Conservation (phyloP, 768 basidiomycete genomes). For the Tylopilus rubrobrunneus region DNA sequence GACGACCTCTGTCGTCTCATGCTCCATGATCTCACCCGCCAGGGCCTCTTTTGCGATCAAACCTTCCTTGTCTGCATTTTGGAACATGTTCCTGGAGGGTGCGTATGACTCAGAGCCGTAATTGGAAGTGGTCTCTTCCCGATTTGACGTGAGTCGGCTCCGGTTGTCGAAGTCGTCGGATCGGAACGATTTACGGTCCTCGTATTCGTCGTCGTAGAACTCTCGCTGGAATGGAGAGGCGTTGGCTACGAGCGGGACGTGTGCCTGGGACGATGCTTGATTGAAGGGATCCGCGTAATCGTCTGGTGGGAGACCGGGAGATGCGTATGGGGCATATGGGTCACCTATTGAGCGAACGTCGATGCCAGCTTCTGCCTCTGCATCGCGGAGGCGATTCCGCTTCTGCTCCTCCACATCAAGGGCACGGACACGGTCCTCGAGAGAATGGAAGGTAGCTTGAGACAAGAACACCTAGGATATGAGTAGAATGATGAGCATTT, state of each 20-base stretch:
- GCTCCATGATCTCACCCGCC: conserved; percentile 79
- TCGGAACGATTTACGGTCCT: conserved; percentile 76
- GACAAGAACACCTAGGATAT: no score
- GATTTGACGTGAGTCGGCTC: conserved; percentile 41
- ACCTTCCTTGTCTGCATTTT: conserved; percentile 70
- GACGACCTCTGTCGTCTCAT: no score
- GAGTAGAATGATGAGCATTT: conserved; percentile 37
- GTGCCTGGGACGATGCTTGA: conserved; percentile 45
- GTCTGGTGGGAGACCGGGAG: conserved; percentile 43
- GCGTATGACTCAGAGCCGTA: no score
- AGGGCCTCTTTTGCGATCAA: conserved; percentile 78
- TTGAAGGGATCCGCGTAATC: conserved; percentile 26
- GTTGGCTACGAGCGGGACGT: not conserved
- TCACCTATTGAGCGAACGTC: conserved; percentile 52
- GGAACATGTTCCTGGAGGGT: conserved; percentile 88
- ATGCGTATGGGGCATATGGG: conserved; percentile 68
- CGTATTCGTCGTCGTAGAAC: no score
- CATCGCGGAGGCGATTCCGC: no score
- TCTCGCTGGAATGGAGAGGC: conserved; percentile 49
- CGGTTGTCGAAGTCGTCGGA: conserved; percentile 77
- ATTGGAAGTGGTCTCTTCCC: no score
- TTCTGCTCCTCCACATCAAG: no score
- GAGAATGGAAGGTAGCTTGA: conserved; percentile 66
- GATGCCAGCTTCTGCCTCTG: no score
- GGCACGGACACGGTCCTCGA: conserved; percentile 25